Percentiles rank a stretch among this genome's conserved stretches.
phyloP scores from a whole-genome alignment of 768 basidiomycete genomes.

The Lentinula detonsa region DNA sequence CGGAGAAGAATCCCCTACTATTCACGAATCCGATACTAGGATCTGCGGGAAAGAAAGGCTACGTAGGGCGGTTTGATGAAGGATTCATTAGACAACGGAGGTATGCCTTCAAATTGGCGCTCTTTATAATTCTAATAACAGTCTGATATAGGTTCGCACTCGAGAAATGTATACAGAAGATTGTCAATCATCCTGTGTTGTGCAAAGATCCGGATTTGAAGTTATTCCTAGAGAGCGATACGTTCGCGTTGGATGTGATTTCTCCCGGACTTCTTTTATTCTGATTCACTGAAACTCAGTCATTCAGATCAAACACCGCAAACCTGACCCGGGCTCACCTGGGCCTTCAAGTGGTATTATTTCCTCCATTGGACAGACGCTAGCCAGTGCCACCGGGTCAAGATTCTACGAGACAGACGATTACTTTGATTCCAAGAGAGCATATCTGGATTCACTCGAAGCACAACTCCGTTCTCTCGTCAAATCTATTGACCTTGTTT shows the following conservation, averaged over 20 bases:
- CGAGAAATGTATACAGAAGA: constrained; percentile 90
- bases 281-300: background rate
- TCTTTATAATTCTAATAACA: background rate
- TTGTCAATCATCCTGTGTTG: constrained; percentile 86
- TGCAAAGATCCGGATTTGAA: constrained; percentile 84
- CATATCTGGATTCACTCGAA: constrained; percentile 85
- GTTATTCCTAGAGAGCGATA: constrained; percentile 91
- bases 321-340: constrained; percentile 41
- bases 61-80: constrained; percentile 83
- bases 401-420: constrained; percentile 89
- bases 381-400: constrained; percentile 49
- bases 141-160: constrained; percentile 41
- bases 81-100: constrained; percentile 87
- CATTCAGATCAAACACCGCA: constrained; percentile 79
- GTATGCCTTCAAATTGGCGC: background rate
- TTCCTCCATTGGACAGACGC: constrained; percentile 73
- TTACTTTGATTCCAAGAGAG: constrained; percentile 91
- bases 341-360: constrained; percentile 58
- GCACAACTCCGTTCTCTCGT: constrained; percentile 81
- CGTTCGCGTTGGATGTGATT: constrained; percentile 78
- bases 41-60: constrained; percentile 1
- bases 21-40: constrained; percentile 1
- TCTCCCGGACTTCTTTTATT: background rate
- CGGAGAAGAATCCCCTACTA: constrained; percentile 78
- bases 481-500: constrained; percentile 81